These are phyloP conservation scores for Trichaptum fuscoviolaceum DNA, from an alignment of 768 basidiomycete genomes.

Conservation along the genomic window DNA sequence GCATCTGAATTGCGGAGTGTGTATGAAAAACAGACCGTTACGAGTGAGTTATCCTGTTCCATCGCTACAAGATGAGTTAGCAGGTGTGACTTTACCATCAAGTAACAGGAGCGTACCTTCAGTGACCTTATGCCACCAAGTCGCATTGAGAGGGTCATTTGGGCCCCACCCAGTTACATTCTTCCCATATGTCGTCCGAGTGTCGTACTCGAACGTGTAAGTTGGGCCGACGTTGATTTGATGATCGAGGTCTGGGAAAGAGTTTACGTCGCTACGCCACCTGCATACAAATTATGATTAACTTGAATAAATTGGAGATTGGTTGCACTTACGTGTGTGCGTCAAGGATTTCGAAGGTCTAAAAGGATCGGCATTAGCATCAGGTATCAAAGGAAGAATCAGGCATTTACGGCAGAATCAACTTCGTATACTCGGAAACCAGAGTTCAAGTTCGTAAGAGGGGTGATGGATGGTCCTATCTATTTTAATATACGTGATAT, in stretches of 20 bases:
- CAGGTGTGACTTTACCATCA: neutral
- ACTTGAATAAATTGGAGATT: neutral
- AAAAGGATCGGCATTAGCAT: neutral
- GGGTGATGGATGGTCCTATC: constrained; percentile 69
- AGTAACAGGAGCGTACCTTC: constrained; percentile 42
- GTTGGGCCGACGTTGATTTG: constrained; percentile 57
- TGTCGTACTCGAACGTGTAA: constrained; percentile 63
- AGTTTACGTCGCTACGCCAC: constrained; percentile 58
- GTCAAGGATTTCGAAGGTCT: constrained; percentile 77
- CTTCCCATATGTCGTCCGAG: constrained; percentile 60
- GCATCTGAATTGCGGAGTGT: constrained; percentile 8
- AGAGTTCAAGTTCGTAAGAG: constrained; percentile 64
- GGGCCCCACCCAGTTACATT: constrained; percentile 53
- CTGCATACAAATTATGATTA: constrained; percentile 27
- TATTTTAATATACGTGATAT: constrained; percentile 20
- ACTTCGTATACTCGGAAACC: constrained; percentile 74
- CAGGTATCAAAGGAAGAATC: neutral
- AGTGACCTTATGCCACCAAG: constrained; percentile 80
- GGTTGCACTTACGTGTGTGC: constrained; percentile 58
- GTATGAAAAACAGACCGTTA: neutral
- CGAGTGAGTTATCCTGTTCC: neutral
- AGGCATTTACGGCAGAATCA: constrained; percentile 53
- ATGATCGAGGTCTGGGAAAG: constrained; percentile 51
- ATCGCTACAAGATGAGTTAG: constrained; percentile 1
- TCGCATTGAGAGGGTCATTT: constrained; percentile 69